phyloP scores from a whole-genome alignment of 371 early-diverging fungal genomes.

The Phascolomyces articulosus region DNA sequence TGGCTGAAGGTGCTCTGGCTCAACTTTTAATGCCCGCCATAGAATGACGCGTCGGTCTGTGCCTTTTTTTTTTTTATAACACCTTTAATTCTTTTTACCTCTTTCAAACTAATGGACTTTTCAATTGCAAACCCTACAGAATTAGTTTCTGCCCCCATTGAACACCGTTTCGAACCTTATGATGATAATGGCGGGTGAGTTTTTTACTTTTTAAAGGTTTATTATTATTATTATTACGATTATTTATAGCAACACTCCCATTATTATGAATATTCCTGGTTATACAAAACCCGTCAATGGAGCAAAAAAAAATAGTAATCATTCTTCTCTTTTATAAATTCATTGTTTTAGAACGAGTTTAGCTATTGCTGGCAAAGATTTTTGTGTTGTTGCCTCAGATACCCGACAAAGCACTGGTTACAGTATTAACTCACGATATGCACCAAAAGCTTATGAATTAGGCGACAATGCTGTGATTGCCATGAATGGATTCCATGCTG shows the following conservation, averaged over 20 bases:
- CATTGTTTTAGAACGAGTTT: constrained; percentile 77
- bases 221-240: neutral
- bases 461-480: constrained; percentile 89
- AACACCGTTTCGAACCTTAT: constrained; percentile 79
- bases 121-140: constrained; percentile 35
- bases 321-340: constrained; percentile 9
- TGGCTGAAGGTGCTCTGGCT: too few species aligned
- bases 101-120: constrained; percentile 26
- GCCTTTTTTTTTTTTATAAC: constrained; percentile 5
- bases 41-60: neutral
- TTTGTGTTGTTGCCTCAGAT: constrained; percentile 95
- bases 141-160: constrained; percentile 49
- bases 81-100: neutral
- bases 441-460: constrained; percentile 92
- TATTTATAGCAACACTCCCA: neutral
- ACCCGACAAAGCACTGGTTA: constrained; percentile 98
- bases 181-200: constrained; percentile 79
- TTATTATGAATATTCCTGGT: too few species aligned
- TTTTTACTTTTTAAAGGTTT: neutral
- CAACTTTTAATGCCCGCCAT: too few species aligned
- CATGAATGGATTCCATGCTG: constrained; percentile 95
- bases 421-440: constrained; percentile 93
- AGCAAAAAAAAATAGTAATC: too few species aligned
- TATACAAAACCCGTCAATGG: too few species aligned
- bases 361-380: constrained; percentile 96